phyloP scores from a whole-genome alignment of 2,329 filamentous ascomycete genomes.

The Plectosphaerella cucumerina region DNA sequence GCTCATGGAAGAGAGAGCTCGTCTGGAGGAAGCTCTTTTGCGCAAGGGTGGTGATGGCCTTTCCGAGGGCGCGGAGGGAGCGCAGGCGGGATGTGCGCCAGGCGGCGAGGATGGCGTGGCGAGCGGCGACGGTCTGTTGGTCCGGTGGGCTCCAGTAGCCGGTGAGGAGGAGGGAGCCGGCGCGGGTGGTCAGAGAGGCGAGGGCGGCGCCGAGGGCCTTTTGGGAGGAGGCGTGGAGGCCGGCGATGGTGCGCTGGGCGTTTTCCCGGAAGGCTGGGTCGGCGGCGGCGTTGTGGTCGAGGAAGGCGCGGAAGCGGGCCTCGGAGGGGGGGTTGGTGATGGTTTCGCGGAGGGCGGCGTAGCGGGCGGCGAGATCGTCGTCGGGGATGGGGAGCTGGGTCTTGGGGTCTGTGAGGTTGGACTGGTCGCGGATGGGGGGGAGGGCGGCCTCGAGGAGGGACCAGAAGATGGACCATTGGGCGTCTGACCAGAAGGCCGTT shows the following conservation, averaged over 20 bases:
- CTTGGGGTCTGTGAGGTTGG: conserved; percentile 29
- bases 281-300: conserved; percentile 46
- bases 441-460: conserved; percentile 55
- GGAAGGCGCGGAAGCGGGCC: conserved; percentile 45
- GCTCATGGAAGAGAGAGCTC: conserved; percentile 46
- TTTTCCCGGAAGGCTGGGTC: conserved; percentile 49
- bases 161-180: conserved; percentile 62
- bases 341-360: conserved; percentile 31
- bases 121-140: conserved; percentile 54
- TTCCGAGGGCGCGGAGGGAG: conserved; percentile 50
- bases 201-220: conserved; percentile 34
- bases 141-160: conserved; percentile 61
- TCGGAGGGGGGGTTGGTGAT: conserved; percentile 34
- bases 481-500: conserved; percentile 35
- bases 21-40: conserved; percentile 52
- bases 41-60: conserved; percentile 49
- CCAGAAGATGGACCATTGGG: conserved; percentile 51
- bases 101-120: conserved; percentile 56
- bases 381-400: conserved; percentile 43
- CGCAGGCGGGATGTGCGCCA: conserved; percentile 59
- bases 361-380: conserved; percentile 41
- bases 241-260: conserved; percentile 37
- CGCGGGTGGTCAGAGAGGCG: conserved; percentile 46
- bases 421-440: conserved; percentile 49
- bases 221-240: conserved; percentile 24